Evolutionary conservation across 176 grass and related monocot genomes (phyloP).

Genomic region (Microstegium vimineum): DNA sequence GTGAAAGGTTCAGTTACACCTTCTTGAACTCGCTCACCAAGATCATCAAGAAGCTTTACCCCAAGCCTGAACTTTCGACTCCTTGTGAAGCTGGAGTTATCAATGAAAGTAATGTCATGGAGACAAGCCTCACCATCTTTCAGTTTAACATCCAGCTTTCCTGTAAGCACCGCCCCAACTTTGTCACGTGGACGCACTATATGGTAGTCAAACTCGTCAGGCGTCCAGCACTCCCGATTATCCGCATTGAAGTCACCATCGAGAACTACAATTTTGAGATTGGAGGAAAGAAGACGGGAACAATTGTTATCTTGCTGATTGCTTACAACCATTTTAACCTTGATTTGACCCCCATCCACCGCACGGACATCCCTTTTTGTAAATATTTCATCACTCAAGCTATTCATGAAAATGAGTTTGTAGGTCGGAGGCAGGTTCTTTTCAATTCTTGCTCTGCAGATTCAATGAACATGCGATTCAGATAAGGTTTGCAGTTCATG

Average conservation of each 20-base stretch:
- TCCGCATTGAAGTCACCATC: constrained; percentile 40
- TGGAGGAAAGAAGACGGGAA: constrained; percentile 14
- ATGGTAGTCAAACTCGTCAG: constrained; percentile 26
- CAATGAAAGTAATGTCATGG: constrained; percentile 8
- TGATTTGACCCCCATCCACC: constrained; percentile 12
- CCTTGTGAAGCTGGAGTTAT: constrained; percentile 53
- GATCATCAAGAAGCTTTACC: constrained; percentile 17
- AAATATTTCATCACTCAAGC: constrained; percentile 21
- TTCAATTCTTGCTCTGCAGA: neutral
- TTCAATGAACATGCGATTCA: neutral
- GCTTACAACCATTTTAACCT: neutral
- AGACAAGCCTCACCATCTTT: constrained; percentile 28
- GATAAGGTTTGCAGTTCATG: neutral
- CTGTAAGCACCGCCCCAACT: constrained; percentile 27
- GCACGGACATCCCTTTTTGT: constrained; percentile 21
- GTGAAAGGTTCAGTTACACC: constrained; percentile 44
- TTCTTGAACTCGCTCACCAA: constrained; percentile 31
- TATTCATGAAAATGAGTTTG: constrained; percentile 28
- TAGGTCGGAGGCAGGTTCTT: constrained; percentile 25
- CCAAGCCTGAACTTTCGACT: constrained; percentile 47
- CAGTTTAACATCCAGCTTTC: constrained; percentile 32
- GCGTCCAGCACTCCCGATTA: constrained; percentile 19
- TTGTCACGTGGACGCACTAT: constrained; percentile 32
- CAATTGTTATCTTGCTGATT: neutral
- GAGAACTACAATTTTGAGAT: constrained; percentile 48